Evolutionary conservation across 2,329 filamentous ascomycete genomes (phyloP), one percentile per base, ranked within the genome.

Genomic region (Penicillium hesseltinei): DNA sequence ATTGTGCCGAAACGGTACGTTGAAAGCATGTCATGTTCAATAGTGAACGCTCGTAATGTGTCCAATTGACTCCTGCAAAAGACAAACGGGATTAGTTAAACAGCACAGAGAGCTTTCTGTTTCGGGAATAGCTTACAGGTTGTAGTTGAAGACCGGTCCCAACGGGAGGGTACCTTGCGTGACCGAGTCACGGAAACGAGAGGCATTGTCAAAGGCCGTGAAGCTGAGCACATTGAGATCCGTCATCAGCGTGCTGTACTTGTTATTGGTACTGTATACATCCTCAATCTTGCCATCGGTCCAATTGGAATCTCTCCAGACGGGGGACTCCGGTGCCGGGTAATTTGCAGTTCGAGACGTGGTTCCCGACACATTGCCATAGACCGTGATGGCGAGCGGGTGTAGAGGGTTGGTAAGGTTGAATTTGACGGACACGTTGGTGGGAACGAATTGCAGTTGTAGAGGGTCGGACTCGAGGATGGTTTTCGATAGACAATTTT

Each of bases 311-410:
- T 94, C 79, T 2, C 65, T 72, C 90, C 91, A 91, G 46, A 80
- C 76, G 0, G 84, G 73, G 69, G 85, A 82, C 65, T 82, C 74
- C 19, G 82, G 75, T 0, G 83, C 67, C 35, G 91, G 91, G 52
- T 91, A 83, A 2, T 75, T 59, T n/a, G 79, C 77, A 13, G 61
- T 59, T 27, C 60, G 58, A 54, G 76, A 70, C 2, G 83, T 81
- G 50, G 88, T 85, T 46, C 94, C 94, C 9, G 88, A 90, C 31
- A 97, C 91, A 74, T 97, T 97, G 51, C 92, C 93, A 79, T 91
- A 97, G 46, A 96, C 83, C 1, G 87, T 94, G 54, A 97, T 79
- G 61, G 84, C 86, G 48, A 99, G 80, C 40, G 82, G 84, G 69
- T 92, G 85, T 50, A 78, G 81, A 5, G 83, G 72, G 61, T 83